Percentiles rank a stretch among this genome's conserved stretches.
These are phyloP conservation scores for Russula foetens DNA, from an alignment of 768 basidiomycete genomes.

Conservation along the genomic window DNA sequence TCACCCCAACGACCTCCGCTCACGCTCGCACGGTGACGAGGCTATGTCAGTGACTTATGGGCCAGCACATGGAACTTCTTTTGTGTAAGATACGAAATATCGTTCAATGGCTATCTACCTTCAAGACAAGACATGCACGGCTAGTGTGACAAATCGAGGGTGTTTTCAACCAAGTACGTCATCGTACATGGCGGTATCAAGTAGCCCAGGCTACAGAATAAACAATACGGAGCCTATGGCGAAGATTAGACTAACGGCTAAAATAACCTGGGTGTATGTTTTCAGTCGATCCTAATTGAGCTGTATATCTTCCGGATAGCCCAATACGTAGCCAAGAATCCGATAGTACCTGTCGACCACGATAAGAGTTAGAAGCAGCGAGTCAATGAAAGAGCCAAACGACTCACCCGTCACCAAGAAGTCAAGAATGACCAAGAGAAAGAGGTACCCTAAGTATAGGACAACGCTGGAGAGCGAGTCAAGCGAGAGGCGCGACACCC, in stretches of 20 bases:
- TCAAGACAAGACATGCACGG: not conserved
- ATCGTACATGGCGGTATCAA: not conserved
- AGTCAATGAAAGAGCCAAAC: not conserved
- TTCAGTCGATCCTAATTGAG: constrained; percentile 67
- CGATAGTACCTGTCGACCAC: constrained; percentile 65
- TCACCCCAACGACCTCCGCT: no score
- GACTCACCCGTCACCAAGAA: constrained; percentile 79
- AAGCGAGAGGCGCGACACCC: constrained; percentile 79
- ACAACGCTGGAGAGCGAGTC: constrained; percentile 73
- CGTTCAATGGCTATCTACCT: not conserved
- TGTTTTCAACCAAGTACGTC: not conserved
- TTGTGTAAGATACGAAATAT: no score
- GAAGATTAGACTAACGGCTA: not conserved
- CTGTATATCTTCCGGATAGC: constrained; percentile 79
- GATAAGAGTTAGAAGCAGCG: not conserved
- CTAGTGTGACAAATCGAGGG: not conserved
- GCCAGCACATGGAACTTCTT: no score
- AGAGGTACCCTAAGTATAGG: constrained; percentile 86
- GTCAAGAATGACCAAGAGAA: constrained; percentile 72
- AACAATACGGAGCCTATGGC: not conserved
- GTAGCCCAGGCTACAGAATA: not conserved
- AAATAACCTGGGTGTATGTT: not conserved
- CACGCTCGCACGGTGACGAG: no score
- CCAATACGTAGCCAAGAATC: constrained; percentile 88
- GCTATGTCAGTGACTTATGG: no score